phyloP scores from a whole-genome alignment of 148 eudicot species.

The Rhododendron mucronatum region DNA sequence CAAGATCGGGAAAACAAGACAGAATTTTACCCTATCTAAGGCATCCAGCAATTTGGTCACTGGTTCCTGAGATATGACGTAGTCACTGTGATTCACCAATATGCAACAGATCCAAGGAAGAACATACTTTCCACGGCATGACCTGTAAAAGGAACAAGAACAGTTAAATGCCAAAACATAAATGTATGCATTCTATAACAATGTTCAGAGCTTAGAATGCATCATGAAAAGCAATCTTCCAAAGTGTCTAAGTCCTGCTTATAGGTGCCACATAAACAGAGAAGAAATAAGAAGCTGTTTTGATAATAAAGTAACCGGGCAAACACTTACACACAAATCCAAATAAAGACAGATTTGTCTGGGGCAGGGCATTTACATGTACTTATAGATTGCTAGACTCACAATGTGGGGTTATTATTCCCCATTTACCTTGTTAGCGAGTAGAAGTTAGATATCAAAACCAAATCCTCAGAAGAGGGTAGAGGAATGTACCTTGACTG shows the following conservation, averaged over 20 bases:
- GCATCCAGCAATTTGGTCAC: constrained; percentile 32
- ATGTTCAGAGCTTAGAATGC: background rate
- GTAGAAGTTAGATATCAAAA: background rate
- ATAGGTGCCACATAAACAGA: background rate
- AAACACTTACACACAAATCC: background rate
- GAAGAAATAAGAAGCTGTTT: background rate
- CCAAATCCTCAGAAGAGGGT: background rate
- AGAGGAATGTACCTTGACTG: constrained; percentile 59
- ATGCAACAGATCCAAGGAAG: constrained; percentile 84
- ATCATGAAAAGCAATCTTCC: background rate
- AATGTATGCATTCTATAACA: background rate
- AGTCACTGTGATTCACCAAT: constrained; percentile 60
- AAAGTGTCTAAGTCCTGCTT: background rate
- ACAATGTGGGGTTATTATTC: background rate
- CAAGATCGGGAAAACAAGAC: background rate
- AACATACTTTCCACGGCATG: constrained; percentile 52
- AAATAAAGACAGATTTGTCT: background rate
- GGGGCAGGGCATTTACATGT: background rate
- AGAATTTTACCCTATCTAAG: constrained; percentile 57
- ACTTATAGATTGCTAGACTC: background rate
- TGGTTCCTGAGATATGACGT: constrained; percentile 23
- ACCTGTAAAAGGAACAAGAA: constrained; percentile 38
- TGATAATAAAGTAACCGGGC: background rate
- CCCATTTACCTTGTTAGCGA: background rate
- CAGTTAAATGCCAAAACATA: background rate